Base-by-base conservation (phyloP, 805 yeast genomes). In the Saccharomyces eubayanus region DNA sequence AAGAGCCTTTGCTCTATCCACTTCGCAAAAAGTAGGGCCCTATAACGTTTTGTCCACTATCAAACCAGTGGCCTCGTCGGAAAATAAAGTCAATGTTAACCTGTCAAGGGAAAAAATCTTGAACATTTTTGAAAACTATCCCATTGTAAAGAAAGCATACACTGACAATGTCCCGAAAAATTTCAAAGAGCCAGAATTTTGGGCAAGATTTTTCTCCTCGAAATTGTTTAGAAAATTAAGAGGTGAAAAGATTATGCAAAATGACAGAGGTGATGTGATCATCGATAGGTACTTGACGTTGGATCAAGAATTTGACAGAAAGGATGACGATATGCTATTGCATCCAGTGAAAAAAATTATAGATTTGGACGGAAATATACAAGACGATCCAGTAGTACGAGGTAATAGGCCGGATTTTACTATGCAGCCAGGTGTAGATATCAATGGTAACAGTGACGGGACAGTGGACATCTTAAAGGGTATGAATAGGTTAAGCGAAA, bases 141-240 rank as follows among this genome's bases (percentile, higher is more conserved):
- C 99, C 0, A 82, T 91, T 41, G 95, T 94, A 28, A 82, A 88
- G 56, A 82, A 80, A 57, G 98, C 98, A 0, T 94, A 87, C 64
- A 84, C 82, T 55, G 99, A 94, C 52, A 84, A 84, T 54, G 99
- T 94, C 4, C 99, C 98, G 0, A 84, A 85, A 57, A 68, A 69
- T 49, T 76, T 94, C 51, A 79, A 81, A 49, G 98, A 94, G 67
- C 91, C 92, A 46, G 96, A 87, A 64, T 94, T 94, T 62, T 94
- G 99, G 99, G 89, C 96, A 10, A 75, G 97, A 57, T 94, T 94
- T 64, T 94, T 94, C 76, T 84, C 89, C 62, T 90, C 97, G 0
- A 86, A 89, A 62, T 73, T 94, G 56, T 94, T 91, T 64, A 77
- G 97, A 59, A 81, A 90, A 62, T 74, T 94, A 31, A 78, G 96